Percentiles rank a stretch among this genome's conserved stretches.
Evolutionary conservation across 2,329 filamentous ascomycete species (phyloP).

Genomic region (Gnomoniopsis smithogilvyi): DNA sequence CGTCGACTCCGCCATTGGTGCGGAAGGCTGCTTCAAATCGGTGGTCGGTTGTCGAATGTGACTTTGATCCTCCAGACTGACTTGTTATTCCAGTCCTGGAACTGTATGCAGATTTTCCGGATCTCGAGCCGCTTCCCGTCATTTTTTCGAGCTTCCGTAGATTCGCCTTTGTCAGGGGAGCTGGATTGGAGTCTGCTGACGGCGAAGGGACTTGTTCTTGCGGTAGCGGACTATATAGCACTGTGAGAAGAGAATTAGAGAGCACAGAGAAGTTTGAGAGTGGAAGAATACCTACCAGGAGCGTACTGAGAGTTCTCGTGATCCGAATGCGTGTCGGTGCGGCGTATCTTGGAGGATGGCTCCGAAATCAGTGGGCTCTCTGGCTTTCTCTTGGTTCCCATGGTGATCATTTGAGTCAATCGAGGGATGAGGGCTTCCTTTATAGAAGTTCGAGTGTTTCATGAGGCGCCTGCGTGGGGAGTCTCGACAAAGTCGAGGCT

Average conservation of each 20-base stretch:
- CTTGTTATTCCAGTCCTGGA: background rate
- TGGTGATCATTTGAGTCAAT: background rate
- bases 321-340: background rate
- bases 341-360: background rate
- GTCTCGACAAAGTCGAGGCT: too few species aligned
- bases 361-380: background rate
- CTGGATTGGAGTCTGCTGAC: too few species aligned
- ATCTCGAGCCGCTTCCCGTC: background rate
- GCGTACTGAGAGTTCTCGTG: background rate
- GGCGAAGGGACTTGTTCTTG: background rate
- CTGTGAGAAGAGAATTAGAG: background rate
- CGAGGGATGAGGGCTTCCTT: background rate
- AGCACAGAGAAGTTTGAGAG: background rate
- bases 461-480: too few species aligned
- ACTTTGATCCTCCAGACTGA: background rate
- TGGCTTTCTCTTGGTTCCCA: background rate
- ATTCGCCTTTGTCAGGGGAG: background rate
- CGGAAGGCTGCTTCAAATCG: background rate
- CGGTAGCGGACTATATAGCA: background rate
- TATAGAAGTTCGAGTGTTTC: background rate
- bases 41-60: background rate
- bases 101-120: background rate
- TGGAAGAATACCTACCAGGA: background rate
- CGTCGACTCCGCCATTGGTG: slow-evolving; percentile 5
- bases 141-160: background rate